Conservation (phyloP, 129 eudicot species). For the Arctium minus region DNA sequence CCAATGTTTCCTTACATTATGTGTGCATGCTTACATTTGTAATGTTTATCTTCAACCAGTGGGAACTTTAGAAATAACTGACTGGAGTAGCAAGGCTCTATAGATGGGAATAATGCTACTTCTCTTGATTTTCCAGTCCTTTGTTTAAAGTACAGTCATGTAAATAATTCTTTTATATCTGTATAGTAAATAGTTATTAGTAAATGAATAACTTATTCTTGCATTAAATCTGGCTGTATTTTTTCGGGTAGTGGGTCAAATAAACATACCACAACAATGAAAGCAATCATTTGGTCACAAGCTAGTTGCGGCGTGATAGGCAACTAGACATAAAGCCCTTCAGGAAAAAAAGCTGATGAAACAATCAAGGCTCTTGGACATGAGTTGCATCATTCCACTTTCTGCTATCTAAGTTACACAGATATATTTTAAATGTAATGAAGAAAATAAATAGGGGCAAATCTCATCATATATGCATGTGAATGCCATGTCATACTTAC, state of each 20-base stretch:
- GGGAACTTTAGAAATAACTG: not conserved
- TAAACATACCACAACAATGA: not conserved
- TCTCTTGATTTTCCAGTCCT: not conserved
- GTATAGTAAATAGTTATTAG: not conserved
- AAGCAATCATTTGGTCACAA: not conserved
- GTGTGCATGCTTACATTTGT: not conserved
- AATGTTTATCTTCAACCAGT: not conserved
- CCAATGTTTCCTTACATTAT: not conserved
- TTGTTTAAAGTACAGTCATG: not conserved
- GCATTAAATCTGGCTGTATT: not conserved
- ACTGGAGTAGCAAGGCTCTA: not conserved
- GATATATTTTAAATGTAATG: not conserved
- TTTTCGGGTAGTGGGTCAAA: not conserved
- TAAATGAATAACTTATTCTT: not conserved
- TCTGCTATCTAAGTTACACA: not conserved
- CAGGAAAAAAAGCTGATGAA: not conserved
- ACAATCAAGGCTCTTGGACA: not conserved
- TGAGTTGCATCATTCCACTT: not conserved
- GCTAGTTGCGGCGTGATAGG: not conserved
- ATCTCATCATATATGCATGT: not conserved
- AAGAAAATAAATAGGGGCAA: not conserved
- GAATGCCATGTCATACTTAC: conserved; percentile 1
- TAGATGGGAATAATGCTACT: not conserved
- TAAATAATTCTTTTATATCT: not conserved
- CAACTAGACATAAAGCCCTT: not conserved